Base-by-base conservation (phyloP, 2,329 filamentous ascomycete species). In the Beauveria sp. region DNA sequence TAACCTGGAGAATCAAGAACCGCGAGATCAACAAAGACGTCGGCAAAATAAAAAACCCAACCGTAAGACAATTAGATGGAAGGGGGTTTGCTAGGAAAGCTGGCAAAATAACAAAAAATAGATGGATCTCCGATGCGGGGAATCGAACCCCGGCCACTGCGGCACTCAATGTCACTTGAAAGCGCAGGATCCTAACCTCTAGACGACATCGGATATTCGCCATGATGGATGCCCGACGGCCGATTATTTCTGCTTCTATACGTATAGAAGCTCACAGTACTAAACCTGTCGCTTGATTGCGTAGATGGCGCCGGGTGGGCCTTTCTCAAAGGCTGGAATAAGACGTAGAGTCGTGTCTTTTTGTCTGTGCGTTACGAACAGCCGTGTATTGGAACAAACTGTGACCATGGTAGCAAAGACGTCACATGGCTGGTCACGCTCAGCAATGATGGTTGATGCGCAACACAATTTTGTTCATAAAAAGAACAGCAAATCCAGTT, bases 111-210 rank as follows among this genome's bases (percentile, higher is more conserved):
- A 5, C 24, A 8, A 49, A 49, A 49, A n/a, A 7, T 6, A 3
- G 2, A 49, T 34, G 38, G 38, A 60, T 30, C 58, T 60, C 58
- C 58, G 58, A 60, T 60, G 47, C 58, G 58, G 58, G 58, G 58
- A 53, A 60, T 60, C 22, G 58, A 60, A 60, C 58, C 58, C 58
- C 58, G 58, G 34, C 49, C 58, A 52, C 50, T 60, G 40, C 58
- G 58, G 58, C 56, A 49, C 47, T 53, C 58, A 53, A 38, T 46
- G 7, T 14, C n/a, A 18, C 3, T 49, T 49, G 46, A 49, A 49
- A 49, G 46, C 46, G 46, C 46, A 49, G 46, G 46, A 49, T 49
- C 46, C 46, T 49, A 49, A 49, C 46, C 46, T 26, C 46, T 49
- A 49, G 46, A 49, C 46, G 46, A 49, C 46, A 49, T 49, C 46